Evolutionary conservation across 2,329 filamentous ascomycete genomes (phyloP), one percentile per base, ranked within the genome.

Genomic region (Aspergillus sp.): DNA sequence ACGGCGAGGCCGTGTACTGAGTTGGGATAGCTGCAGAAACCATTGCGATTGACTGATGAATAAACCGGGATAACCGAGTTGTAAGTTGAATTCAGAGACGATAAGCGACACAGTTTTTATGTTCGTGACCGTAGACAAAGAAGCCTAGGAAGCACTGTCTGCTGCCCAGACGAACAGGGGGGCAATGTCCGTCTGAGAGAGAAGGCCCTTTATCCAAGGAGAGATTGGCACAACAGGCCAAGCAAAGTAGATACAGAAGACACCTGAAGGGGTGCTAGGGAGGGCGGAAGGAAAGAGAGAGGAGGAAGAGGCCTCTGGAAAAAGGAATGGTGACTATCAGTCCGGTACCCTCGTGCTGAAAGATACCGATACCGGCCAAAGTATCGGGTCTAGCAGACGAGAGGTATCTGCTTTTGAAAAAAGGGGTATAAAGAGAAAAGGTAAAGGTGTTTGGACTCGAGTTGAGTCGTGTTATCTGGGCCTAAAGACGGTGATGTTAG

Each of bases 121-220:
- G 19, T 19, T 19, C 19, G 19, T 19, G 19, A 19, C 19, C 19
- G 47, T 52, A 61, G 57, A 57, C 53, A 58, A 53, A 45, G 48
- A 62, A 65, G 60, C 60, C 65, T 61, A 78, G 86, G 86, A 86
- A 93, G 89, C 90, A 88, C 89, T 90, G 86, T 89, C 90, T 94
- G 83, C 87, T 83, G 79, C 88, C 82, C 88, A 94, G 89, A 91
- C 88, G 88, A 90, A 90, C 86, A 81, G 85, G 89, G 61, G 54
- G 61, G 86, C 82, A 82, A 85, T 78, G 86, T 87, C 78, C 87
- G 89, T 80, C 83, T 87, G 88, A 90, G 88, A 76, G 86, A 93
- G 88, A 90, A 93, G 89, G 88, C 89, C 88, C 89, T 93, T 86
- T 79, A 77, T 79, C 71, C 69, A 69, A 59, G 63, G 71, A 70